A percentile compares a stretch with the other conserved stretches of the same genome.
These are phyloP conservation scores for Trichoderma sp. DNA, from an alignment of 2,329 filamentous ascomycete genomes.

Conservation along the genomic window DNA sequence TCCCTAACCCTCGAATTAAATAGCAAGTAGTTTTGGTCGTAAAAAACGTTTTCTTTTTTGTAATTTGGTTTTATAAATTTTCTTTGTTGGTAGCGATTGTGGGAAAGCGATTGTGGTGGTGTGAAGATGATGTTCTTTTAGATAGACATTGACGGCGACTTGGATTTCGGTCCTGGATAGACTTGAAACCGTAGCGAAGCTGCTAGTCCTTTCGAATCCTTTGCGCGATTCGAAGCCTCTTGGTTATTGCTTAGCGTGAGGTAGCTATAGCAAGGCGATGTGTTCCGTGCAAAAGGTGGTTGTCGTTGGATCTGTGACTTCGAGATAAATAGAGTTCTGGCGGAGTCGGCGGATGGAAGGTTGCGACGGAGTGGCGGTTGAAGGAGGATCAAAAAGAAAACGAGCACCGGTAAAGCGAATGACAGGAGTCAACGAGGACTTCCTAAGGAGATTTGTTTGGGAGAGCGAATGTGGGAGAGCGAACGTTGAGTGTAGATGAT, in stretches of 20 bases:
- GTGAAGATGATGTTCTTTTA: slow-evolving; percentile 28
- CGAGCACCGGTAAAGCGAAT: slow-evolving; percentile 65
- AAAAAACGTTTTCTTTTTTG: slow-evolving; percentile 23
- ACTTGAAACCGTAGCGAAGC: background rate
- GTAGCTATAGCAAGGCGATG: background rate
- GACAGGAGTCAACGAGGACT: slow-evolving; percentile 75
- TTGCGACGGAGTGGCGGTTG: slow-evolving; percentile 29
- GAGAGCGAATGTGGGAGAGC: slow-evolving; percentile 47
- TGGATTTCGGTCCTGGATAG: background rate
- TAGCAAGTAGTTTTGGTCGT: slow-evolving; percentile 22
- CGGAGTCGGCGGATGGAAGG: slow-evolving; percentile 16
- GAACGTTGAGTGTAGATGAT: slow-evolving; percentile 30
- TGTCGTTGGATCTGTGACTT: background rate
- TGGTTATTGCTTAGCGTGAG: background rate
- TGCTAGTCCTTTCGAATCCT: slow-evolving; percentile 6
- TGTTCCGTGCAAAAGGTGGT: background rate
- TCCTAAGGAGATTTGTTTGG: slow-evolving; percentile 54
- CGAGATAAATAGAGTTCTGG: background rate
- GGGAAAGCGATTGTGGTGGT: slow-evolving; percentile 34
- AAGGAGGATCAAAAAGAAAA: slow-evolving; percentile 50
- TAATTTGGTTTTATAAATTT: background rate
- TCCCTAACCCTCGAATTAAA: background rate
- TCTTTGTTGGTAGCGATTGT: slow-evolving; percentile 35
- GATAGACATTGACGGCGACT: slow-evolving; percentile 21
- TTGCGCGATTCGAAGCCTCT: slow-evolving; percentile 8